Evolutionary conservation across 805 yeast genomes (phyloP).

Genomic region (Saturnispora saitoi): DNA sequence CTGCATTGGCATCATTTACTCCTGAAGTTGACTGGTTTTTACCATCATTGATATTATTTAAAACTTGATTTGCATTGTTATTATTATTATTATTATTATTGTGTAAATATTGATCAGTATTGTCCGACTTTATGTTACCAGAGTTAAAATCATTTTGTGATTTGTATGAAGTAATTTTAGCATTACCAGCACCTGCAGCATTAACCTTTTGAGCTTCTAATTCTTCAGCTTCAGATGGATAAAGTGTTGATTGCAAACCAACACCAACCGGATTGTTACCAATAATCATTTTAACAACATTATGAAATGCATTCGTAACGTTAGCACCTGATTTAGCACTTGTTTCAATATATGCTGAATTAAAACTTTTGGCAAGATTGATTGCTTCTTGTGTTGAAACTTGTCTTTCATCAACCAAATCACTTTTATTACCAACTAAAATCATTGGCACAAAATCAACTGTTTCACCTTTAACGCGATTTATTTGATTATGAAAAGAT

Average conservation of each 20-base stretch:
- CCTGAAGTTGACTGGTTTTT: background rate
- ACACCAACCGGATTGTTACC: conserved; percentile 19
- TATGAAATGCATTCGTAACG: conserved; percentile 40
- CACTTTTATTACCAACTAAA: conserved; percentile 70
- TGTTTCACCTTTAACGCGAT: conserved; percentile 43
- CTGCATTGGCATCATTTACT: background rate
- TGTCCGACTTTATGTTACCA: background rate
- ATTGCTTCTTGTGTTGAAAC: conserved; percentile 53
- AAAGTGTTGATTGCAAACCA: conserved; percentile 22
- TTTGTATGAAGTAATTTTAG: background rate
- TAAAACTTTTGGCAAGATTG: conserved; percentile 54
- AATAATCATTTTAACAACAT: conserved; percentile 29
- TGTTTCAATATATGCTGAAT: conserved; percentile 78
- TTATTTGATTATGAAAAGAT: conserved; percentile 46
- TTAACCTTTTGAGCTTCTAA: conserved; percentile 10
- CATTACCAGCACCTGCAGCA: background rate
- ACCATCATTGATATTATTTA: conserved; percentile 6
- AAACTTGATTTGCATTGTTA: background rate
- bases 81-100: background rate
- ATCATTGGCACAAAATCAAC: conserved; percentile 64
- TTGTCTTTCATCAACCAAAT: conserved; percentile 54
- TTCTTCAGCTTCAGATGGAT: conserved; percentile 22
- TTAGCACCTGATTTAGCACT: conserved; percentile 87
- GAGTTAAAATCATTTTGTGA: background rate
- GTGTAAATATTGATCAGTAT: background rate